Base-by-base conservation (phyloP, 2,329 filamentous ascomycete genomes). In the Talaromyces sp. region DNA sequence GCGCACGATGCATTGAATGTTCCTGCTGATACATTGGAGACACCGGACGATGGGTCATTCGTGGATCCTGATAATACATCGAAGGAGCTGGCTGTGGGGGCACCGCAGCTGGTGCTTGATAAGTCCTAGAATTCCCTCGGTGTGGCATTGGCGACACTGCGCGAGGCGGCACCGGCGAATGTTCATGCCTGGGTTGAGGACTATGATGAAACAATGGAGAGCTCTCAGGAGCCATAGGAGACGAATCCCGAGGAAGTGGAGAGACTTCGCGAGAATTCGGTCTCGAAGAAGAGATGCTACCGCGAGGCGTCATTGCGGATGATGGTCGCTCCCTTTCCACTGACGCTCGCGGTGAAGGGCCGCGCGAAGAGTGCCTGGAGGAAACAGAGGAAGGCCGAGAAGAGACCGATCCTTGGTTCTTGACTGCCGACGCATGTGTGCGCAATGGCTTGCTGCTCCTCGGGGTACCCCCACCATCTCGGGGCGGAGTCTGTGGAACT, bases 391-490 rank as follows among this genome's bases (percentile, higher is more conserved):
- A 61, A n/a, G 66, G 66, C 35, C 68, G 66, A 7, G 72, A 70
- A 9, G 42, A 41, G n/a, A 68, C 29, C 2, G 69, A 70, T 53
- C 67, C 65, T 47, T 72, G 70, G 44, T 73, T 68, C 54, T 73
- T 75, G 29, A 73, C 63, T 4, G 70, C 68, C 16, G 68, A 72
- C 3, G 70, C 70, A 27, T 75, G 70, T 16, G 69, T 71, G 37
- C 70, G 71, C 45, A 70, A 52, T n/a, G 67, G 67, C 33, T 69
- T 69, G 17, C 61, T 61, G 48, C 59, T 71, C 30, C 65, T 58
- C 16, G 68, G 63, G 47, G 69, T 55, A 40, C 69, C 68, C 17
- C 69, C 69, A 16, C 66, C 65, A 58, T 69, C 69, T 47, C 71
- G 65, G 35, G 71, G 70, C 1, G 70, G 69, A 2, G 69, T 67